Evolutionary conservation across 192 early-diverging fungal species (phyloP).

Genomic region (Backusella westeae): DNA sequence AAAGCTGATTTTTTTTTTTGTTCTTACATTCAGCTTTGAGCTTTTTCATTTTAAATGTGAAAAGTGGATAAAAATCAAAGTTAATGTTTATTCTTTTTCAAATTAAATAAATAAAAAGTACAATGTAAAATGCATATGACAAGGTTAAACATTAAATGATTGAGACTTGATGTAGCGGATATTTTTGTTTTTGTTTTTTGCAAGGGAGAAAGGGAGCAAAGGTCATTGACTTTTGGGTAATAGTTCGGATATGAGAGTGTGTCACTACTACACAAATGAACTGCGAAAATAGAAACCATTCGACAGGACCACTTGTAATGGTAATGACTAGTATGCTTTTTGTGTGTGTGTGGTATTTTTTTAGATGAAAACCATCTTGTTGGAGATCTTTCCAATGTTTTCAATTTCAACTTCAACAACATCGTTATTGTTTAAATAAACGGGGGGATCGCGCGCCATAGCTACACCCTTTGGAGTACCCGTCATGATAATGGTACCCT

Average conservation of each 20-base stretch:
- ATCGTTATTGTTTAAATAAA: too few species aligned
- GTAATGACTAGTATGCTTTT: neutral
- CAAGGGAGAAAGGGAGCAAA: neutral
- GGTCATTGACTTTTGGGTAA: neutral
- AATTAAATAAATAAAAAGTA: neutral
- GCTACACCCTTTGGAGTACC: slow-evolving; percentile 93
- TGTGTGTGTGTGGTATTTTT: neutral
- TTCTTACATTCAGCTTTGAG: too few species aligned
- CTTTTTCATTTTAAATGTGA: too few species aligned
- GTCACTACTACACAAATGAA: neutral
- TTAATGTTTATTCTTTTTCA: neutral
- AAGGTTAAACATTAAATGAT: neutral
- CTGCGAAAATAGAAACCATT: neutral
- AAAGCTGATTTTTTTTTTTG: too few species aligned
- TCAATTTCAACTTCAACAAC: slow-evolving; percentile 64
- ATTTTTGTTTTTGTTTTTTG: neutral
- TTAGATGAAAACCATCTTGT: slow-evolving; percentile 6
- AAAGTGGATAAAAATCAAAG: neutral
- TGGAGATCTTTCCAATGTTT: slow-evolving; percentile 35
- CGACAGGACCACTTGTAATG: neutral
- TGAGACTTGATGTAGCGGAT: neutral
- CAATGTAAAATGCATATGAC: neutral
- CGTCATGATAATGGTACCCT: slow-evolving; percentile 86
- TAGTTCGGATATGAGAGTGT: neutral
- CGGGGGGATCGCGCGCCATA: slow-evolving; percentile 11